phyloP scores from a whole-genome alignment of 768 basidiomycete species.

The Trametes cinnabarina region DNA sequence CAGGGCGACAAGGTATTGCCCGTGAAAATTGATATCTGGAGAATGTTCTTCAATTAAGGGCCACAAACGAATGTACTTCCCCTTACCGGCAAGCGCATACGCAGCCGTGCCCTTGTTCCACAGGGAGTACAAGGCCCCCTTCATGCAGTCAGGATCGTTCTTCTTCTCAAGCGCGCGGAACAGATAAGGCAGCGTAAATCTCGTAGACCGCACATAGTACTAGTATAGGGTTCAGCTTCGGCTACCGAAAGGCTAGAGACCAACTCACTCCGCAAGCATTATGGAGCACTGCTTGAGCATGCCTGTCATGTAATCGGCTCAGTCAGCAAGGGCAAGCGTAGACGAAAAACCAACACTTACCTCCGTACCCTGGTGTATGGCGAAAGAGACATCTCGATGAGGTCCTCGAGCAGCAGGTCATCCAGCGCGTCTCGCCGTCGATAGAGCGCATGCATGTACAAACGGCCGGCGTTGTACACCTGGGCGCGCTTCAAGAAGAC shows the following conservation, averaged over 20 bases:
- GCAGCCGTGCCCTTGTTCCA: constrained; percentile 69
- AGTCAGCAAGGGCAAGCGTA: neutral
- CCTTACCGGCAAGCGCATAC: constrained; percentile 66
- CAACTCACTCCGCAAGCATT: constrained; percentile 60
- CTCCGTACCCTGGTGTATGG: constrained; percentile 76
- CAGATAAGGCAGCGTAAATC: constrained; percentile 57
- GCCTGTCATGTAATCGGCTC: constrained; percentile 38
- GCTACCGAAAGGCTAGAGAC: neutral
- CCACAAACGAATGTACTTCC: constrained; percentile 10
- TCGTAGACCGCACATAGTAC: constrained; percentile 73
- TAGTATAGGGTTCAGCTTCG: constrained; percentile 26
- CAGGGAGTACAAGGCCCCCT: constrained; percentile 84
- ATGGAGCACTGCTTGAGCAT: constrained; percentile 64
- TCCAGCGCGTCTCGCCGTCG: constrained; percentile 74
- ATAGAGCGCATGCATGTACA: constrained; percentile 76
- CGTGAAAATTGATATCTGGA: constrained; percentile 56
- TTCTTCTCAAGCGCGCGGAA: constrained; percentile 67
- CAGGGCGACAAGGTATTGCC: constrained; percentile 57
- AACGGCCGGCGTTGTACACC: constrained; percentile 69
- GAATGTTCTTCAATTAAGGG: neutral
- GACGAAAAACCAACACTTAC: constrained; percentile 37
- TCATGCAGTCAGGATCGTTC: constrained; percentile 89
- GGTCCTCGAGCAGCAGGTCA: constrained; percentile 62
- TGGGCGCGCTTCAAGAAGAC: constrained; percentile 78
- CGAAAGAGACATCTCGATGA: constrained; percentile 74